These are phyloP conservation scores for Tricholoma hemisulphureum DNA, from an alignment of 768 basidiomycete species.

Conservation along the genomic window DNA sequence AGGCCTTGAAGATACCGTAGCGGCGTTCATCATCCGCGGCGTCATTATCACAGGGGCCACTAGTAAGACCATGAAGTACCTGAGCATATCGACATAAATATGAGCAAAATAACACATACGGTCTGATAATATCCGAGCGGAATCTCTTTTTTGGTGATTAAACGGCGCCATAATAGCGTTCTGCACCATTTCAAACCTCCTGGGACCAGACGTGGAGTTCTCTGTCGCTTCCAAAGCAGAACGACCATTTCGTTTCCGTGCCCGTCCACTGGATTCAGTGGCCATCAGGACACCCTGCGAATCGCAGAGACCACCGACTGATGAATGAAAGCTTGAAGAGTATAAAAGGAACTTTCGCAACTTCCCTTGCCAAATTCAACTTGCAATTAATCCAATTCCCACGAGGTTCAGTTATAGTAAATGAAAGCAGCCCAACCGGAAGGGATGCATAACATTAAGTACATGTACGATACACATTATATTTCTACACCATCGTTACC, in stretches of 20 bases:
- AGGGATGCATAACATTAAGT: neutral
- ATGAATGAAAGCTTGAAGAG: conserved; percentile 3
- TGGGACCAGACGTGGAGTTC: conserved; percentile 36
- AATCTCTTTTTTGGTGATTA: conserved; percentile 63
- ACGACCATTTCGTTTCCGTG: conserved; percentile 39
- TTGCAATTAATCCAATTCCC: conserved; percentile 11
- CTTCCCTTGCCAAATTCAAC: conserved; percentile 15
- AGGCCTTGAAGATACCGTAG: conserved; percentile 61
- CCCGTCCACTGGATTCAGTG: conserved; percentile 34
- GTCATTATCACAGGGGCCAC: conserved; percentile 92
- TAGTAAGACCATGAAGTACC: conserved; percentile 21
- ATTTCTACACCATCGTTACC: no score
- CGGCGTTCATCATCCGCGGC: conserved; percentile 73
- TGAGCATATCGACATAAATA: neutral
- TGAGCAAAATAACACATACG: conserved; percentile 44
- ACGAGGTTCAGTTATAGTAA: conserved; percentile 12
- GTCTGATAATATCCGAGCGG: conserved; percentile 71
- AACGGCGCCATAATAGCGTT: conserved; percentile 74
- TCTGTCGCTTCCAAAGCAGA: conserved; percentile 38
- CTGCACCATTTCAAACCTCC: conserved; percentile 61
- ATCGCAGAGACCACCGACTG: conserved; percentile 1
- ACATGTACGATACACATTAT: no score
- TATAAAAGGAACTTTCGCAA: neutral
- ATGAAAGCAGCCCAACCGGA: no score
- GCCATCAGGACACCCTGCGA: conserved; percentile 30